A percentile compares a stretch with the other conserved stretches of the same genome.
Evolutionary conservation across 176 grass and related monocot species (phyloP).

Genomic region (Avena sativa): DNA sequence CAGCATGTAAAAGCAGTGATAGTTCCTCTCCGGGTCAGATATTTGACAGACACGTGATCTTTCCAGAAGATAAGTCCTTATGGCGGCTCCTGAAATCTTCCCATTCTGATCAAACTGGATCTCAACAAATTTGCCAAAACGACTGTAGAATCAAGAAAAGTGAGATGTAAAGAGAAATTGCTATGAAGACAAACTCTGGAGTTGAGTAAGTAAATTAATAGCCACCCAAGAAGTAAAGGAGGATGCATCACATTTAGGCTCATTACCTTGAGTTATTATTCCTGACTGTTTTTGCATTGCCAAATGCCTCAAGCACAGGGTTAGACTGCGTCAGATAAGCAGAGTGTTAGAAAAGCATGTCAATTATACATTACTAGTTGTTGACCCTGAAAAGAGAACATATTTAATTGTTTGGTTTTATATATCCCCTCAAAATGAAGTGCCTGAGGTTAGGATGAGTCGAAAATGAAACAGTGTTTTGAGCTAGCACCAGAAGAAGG

Average conservation of each 20-base stretch:
- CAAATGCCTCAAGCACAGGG: constrained; percentile 93
- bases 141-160: constrained; percentile 61
- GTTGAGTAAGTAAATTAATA: constrained; percentile 1
- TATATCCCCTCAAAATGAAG: neutral
- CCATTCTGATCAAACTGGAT: constrained; percentile 79
- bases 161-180: constrained; percentile 31
- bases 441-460: constrained; percentile 4
- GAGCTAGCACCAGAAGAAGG: constrained; percentile 25
- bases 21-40: constrained; percentile 93
- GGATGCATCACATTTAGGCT: constrained; percentile 2
- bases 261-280: constrained; percentile 93
- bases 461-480: neutral
- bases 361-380: constrained; percentile 16
- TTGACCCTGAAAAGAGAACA: constrained; percentile 32
- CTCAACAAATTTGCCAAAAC: constrained; percentile 97
- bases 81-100: constrained; percentile 88
- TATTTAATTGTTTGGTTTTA: neutral
- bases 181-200: constrained; percentile 2
- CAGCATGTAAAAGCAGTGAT: constrained; percentile 96
- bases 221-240: constrained; percentile 32
- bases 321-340: constrained; percentile 72
- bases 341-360: constrained; percentile 43
- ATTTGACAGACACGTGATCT: constrained; percentile 93
- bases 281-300: constrained; percentile 92
- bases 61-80: constrained; percentile 94